A percentile compares a stretch with the other conserved stretches of the same genome.
These are phyloP conservation scores for Sarocladiaceae sp. DNA, from an alignment of 2,329 filamentous ascomycete genomes.

Conservation along the genomic window DNA sequence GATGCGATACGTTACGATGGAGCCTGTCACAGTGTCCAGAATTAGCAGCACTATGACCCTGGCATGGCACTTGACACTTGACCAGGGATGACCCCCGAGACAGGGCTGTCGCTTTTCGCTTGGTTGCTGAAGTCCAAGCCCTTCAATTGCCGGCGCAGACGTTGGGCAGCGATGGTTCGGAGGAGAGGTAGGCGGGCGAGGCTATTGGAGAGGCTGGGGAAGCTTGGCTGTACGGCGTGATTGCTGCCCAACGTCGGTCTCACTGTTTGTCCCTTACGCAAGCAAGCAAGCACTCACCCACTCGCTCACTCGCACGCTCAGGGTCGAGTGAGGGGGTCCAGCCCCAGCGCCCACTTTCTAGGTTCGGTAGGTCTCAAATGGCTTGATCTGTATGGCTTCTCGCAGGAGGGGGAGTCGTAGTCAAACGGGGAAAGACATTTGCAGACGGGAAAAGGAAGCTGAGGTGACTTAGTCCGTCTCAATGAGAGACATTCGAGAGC, in stretches of 20 bases:
- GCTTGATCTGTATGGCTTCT: no score
- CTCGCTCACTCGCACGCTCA: no score
- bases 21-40: constrained; percentile 2
- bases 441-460: no score
- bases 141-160: neutral
- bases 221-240: neutral
- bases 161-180: constrained; percentile 6
- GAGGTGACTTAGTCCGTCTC: no score
- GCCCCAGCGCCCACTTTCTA: no score
- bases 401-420: no score
- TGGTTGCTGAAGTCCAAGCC: neutral
- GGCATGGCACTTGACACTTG: neutral
- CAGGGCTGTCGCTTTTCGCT: neutral
- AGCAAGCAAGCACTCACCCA: no score
- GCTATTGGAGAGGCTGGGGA: neutral
- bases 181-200: neutral
- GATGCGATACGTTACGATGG: neutral
- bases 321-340: no score
- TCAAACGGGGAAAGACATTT: no score
- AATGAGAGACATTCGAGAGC: no score
- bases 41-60: constrained; percentile 2
- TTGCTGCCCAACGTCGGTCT: constrained; percentile 5
- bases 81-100: constrained; percentile 6
- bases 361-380: no score
- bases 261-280: neutral